A percentile compares a stretch with the other conserved stretches of the same genome.
Conservation (phyloP, 352 stramenopile species). For the Plasmopara halstedii region DNA sequence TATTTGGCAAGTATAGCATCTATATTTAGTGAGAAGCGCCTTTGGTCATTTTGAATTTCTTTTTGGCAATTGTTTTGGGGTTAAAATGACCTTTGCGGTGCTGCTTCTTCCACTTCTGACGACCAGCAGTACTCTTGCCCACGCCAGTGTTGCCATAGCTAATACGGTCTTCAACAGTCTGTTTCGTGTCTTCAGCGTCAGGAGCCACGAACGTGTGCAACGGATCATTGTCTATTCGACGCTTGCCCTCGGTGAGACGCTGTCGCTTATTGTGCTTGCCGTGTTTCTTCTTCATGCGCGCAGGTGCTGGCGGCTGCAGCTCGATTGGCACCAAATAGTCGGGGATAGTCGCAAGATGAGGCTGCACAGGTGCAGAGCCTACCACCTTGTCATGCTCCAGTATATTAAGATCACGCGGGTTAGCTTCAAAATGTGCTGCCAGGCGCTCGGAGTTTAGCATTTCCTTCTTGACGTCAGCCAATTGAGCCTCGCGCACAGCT, state of each 20-base stretch:
- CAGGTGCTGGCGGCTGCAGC: slow-evolving; percentile 82
- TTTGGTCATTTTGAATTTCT: slow-evolving; percentile 67
- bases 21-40: slow-evolving; percentile 43
- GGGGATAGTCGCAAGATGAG: slow-evolving; percentile 93
- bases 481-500: slow-evolving; percentile 91
- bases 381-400: slow-evolving; percentile 96
- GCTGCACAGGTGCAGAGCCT: slow-evolving; percentile 89
- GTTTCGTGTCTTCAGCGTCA: slow-evolving; percentile 44
- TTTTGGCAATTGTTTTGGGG: slow-evolving; percentile 85
- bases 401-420: slow-evolving; percentile 92
- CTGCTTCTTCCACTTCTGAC: slow-evolving; percentile 91
- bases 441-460: slow-evolving; percentile 98
- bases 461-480: slow-evolving; percentile 96
- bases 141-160: slow-evolving; percentile 86
- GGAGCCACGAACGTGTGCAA: slow-evolving; percentile 90
- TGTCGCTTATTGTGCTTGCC: slow-evolving; percentile 67
- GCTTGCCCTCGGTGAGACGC: slow-evolving; percentile 55
- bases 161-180: slow-evolving; percentile 72
- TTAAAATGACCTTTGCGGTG: slow-evolving; percentile 91
- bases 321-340: slow-evolving; percentile 97
- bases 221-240: slow-evolving; percentile 94
- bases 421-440: slow-evolving; percentile 95
- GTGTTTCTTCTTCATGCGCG: slow-evolving; percentile 63
- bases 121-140: slow-evolving; percentile 88
- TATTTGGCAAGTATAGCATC: not conserved